phyloP scores from a whole-genome alignment of 768 basidiomycete species.

The Phlebiopsis gigantea region DNA sequence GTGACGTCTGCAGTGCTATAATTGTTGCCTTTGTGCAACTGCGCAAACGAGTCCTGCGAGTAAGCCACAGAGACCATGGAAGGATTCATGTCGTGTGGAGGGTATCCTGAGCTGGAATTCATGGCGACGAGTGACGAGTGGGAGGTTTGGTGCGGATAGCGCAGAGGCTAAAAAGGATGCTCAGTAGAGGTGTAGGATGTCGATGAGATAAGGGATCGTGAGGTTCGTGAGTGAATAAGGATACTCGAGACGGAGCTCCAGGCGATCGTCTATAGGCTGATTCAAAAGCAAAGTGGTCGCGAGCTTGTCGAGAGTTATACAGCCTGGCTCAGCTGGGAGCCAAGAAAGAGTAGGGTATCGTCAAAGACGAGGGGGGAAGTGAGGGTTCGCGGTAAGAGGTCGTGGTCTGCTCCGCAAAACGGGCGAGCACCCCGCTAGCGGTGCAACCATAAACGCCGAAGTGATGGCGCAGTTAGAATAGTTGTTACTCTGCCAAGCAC shows the following conservation, averaged over 20 bases:
- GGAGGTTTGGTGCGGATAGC: not conserved
- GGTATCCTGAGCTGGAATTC: not conserved
- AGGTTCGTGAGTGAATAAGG: conserved; percentile 1
- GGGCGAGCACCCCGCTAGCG: not conserved
- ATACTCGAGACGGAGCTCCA: not conserved
- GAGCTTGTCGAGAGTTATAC: not conserved
- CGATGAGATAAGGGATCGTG: not conserved
- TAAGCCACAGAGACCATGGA: not conserved
- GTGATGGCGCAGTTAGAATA: not conserved
- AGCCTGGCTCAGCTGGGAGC: conserved; percentile 1
- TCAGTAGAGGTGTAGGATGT: not conserved
- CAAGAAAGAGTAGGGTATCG: not conserved
- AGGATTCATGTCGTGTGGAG: not conserved
- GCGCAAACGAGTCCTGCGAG: not conserved
- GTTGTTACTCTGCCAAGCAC: not conserved
- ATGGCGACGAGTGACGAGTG: not conserved
- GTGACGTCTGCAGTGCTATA: conserved; percentile 4
- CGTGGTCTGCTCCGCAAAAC: not conserved
- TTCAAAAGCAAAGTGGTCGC: not conserved
- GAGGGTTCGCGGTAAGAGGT: not conserved
- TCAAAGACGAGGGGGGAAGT: not conserved
- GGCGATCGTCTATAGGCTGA: not conserved
- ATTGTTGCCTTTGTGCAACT: conserved; percentile 1
- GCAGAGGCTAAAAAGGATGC: not conserved
- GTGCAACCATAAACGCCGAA: not conserved